Evolutionary conservation across 805 yeast species (phyloP), one percentile per base, ranked within the genome.

Genomic region (Yarrowia keelungensis): DNA sequence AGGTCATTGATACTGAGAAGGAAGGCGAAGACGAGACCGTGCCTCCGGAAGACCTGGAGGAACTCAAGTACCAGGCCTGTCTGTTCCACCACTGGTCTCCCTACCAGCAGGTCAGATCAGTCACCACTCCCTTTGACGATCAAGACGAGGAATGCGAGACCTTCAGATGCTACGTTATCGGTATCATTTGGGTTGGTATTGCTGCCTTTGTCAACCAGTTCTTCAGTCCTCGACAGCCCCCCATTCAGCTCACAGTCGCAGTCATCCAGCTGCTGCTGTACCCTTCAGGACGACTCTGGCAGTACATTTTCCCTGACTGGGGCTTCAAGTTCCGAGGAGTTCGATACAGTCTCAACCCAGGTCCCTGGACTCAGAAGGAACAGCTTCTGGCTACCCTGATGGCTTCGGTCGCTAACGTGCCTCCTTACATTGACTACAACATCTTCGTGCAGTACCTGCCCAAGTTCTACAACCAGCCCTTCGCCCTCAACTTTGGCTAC

Each of bases 291-390:
- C 58, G 69, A 15, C 38, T 70, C 5, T 54, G 70, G 16, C 65
- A 59, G 42, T 45, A 16, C n/a, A 45, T 45, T 35, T 45, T 59
- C 35, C 65, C 65, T 2, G 82, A 81, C 65, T 79, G 77, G 76
- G 79, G 81, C 7, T 74, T 83, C 71, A 79, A 74, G 3, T 65
- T 81, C 68, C 72, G 74, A 43, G 82, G 86, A 64, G 77, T 73
- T 41, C 78, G 81, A 74, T 76, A 77, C 72, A 79, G 81, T 11
- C 75, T 87, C 65, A 86, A 86, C 75, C 89, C 88, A 2, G 89
- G 90, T 8, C 88, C 89, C 9, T 88, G 89, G 88, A 78, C 81
- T 38, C 80, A 76, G 70, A 88, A 88, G 73, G 91, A 88, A 74
- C 91, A 88, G 75, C 86, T 87, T 87, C 80, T 88, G 70, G 80